Base-by-base conservation (phyloP, 169 alveolate genomes). In the Plasmodium reichenowi region DNA sequence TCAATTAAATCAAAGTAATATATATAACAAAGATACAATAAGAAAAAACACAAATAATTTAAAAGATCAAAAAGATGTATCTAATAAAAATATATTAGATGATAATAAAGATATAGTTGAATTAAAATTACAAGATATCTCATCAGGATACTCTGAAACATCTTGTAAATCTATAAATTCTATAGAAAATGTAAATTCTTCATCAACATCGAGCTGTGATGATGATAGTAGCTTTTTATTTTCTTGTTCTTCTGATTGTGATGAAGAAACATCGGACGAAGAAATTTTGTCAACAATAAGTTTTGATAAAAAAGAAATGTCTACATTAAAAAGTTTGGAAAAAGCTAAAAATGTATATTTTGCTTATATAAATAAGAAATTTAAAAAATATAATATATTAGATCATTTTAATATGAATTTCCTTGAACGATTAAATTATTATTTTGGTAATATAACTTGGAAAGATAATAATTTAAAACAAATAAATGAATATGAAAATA, bases 331-430 rank as follows among this genome's bases (percentile, higher is more conserved):
- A 80, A 32, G 22, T 6, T 22, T 80, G 15, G 90, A 80, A 45
- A 54, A 43, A 48, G 68, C 80, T 8, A 80, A 80, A 64, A 80
- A 80, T 60, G 64, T 13, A 12, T 80, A 80, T 56, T 66, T 80
- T 80, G 20, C 32, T 22, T 68, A 80, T 62, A n/a, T 78, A 15
- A 32, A 59, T 66, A 26, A 54, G 4, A 10, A 64, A 29, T 78
- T 20, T 26, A 9, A 48, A 20, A 13, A 66, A 45, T 63, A 78
- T 58, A 32, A 50, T 48, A 48, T 78, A 29, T 15, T 78, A 47
- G 52, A 10, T 20, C n/a, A 71, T 71, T 64, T 78, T 38, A 78
- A 32, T 20, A 6, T 78, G 1, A 10, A 29, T 13, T 78, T 48
- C 47, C 67, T 78, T 8, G 78, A 78, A 52, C 54, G 22, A 13